Conservation (phyloP, 768 basidiomycete genomes). For the Suillus tomentosus region DNA sequence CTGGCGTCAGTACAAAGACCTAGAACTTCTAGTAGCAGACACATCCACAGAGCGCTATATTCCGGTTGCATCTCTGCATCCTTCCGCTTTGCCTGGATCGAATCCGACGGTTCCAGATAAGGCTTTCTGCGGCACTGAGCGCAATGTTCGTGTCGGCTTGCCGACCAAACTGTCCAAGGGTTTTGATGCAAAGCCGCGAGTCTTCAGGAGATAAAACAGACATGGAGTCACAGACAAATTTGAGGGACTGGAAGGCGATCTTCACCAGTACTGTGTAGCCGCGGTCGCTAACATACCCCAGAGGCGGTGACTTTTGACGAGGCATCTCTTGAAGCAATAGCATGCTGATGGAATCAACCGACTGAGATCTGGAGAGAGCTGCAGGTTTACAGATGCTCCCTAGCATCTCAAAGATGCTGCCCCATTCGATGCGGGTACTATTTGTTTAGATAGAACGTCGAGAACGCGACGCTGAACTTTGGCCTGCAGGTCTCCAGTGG, state of each 20-base stretch:
- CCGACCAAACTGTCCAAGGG: constrained; percentile 87
- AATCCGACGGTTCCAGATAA: constrained; percentile 96
- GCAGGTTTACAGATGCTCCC: constrained; percentile 79
- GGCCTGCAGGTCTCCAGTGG: constrained; percentile 60
- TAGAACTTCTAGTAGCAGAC: constrained; percentile 80
- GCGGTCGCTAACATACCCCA: constrained; percentile 64
- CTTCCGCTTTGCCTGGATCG: constrained; percentile 84
- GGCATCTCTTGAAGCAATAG: constrained; percentile 40
- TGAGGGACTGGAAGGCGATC: constrained; percentile 92
- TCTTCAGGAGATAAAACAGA: constrained; percentile 79
- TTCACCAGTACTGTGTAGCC: constrained; percentile 78
- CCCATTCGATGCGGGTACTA: constrained; percentile 75
- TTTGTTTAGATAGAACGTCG: constrained; percentile 79
- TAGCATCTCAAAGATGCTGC: constrained; percentile 89
- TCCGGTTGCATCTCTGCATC: constrained; percentile 60
- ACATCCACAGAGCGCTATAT: constrained; percentile 91
- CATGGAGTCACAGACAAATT: constrained; percentile 91
- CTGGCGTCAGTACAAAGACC: constrained; percentile 80
- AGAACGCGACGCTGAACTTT: constrained; percentile 81
- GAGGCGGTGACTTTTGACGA: constrained; percentile 47
- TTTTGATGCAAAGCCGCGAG: constrained; percentile 85
- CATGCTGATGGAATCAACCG: constrained; percentile 44
- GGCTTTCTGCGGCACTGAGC: constrained; percentile 86
- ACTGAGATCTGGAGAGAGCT: constrained; percentile 35
- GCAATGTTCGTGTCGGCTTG: constrained; percentile 96